Evolutionary conservation across 257 asterid genomes (phyloP).

Genomic region (Euphrasia confusa): DNA sequence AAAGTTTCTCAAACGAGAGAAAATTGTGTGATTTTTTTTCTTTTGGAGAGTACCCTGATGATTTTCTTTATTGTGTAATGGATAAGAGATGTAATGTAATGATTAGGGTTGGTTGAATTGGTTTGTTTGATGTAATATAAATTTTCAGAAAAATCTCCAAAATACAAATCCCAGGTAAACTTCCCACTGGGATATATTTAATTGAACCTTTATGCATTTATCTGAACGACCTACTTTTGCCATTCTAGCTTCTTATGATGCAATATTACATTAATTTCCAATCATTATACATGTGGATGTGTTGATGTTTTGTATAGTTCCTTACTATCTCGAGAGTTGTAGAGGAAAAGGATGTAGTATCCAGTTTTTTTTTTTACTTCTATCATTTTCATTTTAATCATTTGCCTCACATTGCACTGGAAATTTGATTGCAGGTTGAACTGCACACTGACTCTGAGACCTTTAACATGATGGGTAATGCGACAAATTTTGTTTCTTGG

Average conservation of each 20-base stretch:
- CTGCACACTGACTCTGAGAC: constrained; percentile 64
- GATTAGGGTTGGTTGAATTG: no score
- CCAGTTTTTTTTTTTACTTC: background rate
- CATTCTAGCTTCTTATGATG: constrained; percentile 2
- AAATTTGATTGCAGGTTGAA: constrained; percentile 55
- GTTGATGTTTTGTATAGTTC: no score
- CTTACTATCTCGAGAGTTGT: constrained; percentile 1
- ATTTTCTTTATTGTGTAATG: no score
- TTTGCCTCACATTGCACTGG: constrained; percentile 20
- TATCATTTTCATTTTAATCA: constrained; percentile 22
- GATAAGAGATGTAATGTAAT: no score
- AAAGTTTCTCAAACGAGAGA: no score
- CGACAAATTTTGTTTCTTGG: constrained; percentile 8
- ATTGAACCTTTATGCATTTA: background rate
- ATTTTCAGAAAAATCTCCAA: no score
- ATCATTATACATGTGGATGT: background rate
- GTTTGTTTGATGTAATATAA: no score
- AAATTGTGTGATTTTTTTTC: no score
- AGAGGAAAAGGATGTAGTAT: background rate
- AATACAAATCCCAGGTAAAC: no score
- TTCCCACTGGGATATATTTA: no score
- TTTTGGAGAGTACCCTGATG: no score
- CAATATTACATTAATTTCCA: constrained; percentile 4
- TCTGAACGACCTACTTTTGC: constrained; percentile 2
- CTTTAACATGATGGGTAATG: constrained; percentile 66